Percentiles rank a stretch among this genome's conserved stretches.
phyloP scores from a whole-genome alignment of 2,329 filamentous ascomycete genomes.

The Neurospora crassa region DNA sequence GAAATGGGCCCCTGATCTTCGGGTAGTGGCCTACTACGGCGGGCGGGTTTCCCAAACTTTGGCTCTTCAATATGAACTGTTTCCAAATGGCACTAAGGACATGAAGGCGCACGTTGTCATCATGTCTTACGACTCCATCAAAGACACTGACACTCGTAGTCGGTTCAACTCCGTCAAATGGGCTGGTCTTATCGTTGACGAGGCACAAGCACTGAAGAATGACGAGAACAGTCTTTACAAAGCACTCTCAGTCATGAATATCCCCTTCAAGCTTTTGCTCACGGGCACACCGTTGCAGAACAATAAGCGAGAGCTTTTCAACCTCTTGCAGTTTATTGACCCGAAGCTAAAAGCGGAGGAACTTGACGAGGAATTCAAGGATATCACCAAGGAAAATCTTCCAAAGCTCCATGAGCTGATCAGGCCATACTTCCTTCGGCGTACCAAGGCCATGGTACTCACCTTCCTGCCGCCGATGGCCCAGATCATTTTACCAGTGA shows the following conservation, averaged over 20 bases:
- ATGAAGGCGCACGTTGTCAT: conserved; percentile 87
- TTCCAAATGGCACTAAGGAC: conserved; percentile 53
- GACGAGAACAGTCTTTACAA: conserved; percentile 76
- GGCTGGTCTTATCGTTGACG: conserved; percentile 85
- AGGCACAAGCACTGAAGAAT: conserved; percentile 92
- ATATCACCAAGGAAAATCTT: conserved; percentile 77
- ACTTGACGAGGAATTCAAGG: conserved; percentile 65
- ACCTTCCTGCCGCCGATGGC: conserved; percentile 89
- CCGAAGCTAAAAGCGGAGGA: conserved; percentile 55
- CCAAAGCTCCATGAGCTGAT: conserved; percentile 75
- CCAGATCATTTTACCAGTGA: conserved; percentile 92
- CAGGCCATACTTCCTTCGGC: conserved; percentile 57
- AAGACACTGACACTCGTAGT: conserved; percentile 56
- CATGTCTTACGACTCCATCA: conserved; percentile 86
- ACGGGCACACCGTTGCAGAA: conserved; percentile 94
- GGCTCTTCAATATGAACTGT: conserved; percentile 77
- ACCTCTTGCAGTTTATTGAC: conserved; percentile 91
- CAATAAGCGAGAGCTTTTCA: conserved; percentile 90
- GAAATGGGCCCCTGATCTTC: conserved; percentile 76
- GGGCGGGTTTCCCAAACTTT: conserved; percentile 64
- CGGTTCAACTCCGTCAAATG: conserved; percentile 67
- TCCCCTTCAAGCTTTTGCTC: conserved; percentile 76
- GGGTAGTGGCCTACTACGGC: conserved; percentile 90
- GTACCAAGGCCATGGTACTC: conserved; percentile 84
- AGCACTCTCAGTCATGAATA: conserved; percentile 60